Evolutionary conservation across 2,329 filamentous ascomycete species (phyloP), one percentile per base, ranked within the genome.

Genomic region (Elsinoe necatrix): DNA sequence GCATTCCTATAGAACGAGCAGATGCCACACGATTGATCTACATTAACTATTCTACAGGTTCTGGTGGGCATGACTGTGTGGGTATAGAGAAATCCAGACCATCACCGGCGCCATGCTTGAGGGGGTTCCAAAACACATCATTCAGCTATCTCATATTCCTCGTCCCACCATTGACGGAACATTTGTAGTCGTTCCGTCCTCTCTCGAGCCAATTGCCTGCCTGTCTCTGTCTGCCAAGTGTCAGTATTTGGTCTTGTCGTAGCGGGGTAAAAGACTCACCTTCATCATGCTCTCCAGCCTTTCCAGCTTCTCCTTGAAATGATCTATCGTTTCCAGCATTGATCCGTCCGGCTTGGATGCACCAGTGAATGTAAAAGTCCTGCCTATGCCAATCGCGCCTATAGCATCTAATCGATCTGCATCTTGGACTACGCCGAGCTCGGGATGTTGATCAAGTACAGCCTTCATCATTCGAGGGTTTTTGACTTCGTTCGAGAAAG

Each of bases 351-450:
- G 66, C 31, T 69, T 59, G 68, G 79, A 82, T 9, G 83, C 85
- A 0, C 85, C 90, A 0, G 86, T 82, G 68, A 83, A 96, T 0
- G 85, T 83, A 68, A 93, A 91, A 39, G 81, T 82, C 42, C 92
- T 76, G 1, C 82, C 91, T 57, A 95, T 84, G 0, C 92, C 92
- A 27, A 96, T 81, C 0, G 87, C 89, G 0, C 91, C 92, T 51
- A 96, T 84, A 3, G 90, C 87, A 72, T 97, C 92, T n/a, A 97
- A 75, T 5, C 91, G 79, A 73, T 96, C 92, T 3, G 91, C 91
- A 70, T 96, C 92, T 72, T 96, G 91, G 29, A 96, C 89, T 48
- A 95, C 81, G 0, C 82, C 90, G 31, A 93, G 74, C 69, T 93
- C 89, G 1, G 88, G 88, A 67, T 87, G 75, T 27, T 72, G 66